A percentile compares a stretch with the other conserved stretches of the same genome.
phyloP scores from a whole-genome alignment of 2,329 filamentous ascomycete species.

The Cylindrodendrum hubeiense region DNA sequence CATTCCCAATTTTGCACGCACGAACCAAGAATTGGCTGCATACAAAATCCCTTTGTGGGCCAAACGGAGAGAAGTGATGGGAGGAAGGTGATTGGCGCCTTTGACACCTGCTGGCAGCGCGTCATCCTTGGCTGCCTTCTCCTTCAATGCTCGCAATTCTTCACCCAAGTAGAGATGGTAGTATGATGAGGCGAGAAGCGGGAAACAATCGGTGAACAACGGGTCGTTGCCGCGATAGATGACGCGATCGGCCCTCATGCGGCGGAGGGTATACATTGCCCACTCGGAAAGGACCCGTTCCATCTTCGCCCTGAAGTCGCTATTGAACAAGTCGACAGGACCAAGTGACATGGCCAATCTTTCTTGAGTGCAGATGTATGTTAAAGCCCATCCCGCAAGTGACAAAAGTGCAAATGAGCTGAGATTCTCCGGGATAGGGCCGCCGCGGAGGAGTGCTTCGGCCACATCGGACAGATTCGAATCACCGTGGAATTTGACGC shows the following conservation, averaged over 20 bases:
- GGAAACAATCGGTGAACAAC: neutral
- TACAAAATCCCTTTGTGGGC: neutral
- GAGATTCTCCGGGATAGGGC: neutral
- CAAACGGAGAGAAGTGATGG: neutral
- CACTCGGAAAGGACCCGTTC: neutral
- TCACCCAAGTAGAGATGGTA: neutral
- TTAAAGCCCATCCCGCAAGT: neutral
- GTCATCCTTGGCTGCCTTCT: neutral
- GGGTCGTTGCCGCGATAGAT: neutral
- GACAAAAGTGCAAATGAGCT: neutral
- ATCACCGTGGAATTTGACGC: neutral
- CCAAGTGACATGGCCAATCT: neutral
- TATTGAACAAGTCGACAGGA: neutral
- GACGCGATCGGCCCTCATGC: neutral
- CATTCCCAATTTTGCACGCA: neutral
- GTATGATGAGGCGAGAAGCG: neutral
- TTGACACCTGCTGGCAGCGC: neutral
- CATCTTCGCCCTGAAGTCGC: neutral
- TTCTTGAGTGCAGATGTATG: neutral
- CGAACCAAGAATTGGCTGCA: neutral
- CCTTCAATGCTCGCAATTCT: neutral
- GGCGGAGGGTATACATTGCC: neutral
- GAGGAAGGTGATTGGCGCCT: neutral
- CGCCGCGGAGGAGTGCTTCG: neutral
- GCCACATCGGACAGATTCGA: neutral